Conservation (phyloP, 495 filamentous ascomycete species). For the Aspergillus olivimuriae region DNA sequence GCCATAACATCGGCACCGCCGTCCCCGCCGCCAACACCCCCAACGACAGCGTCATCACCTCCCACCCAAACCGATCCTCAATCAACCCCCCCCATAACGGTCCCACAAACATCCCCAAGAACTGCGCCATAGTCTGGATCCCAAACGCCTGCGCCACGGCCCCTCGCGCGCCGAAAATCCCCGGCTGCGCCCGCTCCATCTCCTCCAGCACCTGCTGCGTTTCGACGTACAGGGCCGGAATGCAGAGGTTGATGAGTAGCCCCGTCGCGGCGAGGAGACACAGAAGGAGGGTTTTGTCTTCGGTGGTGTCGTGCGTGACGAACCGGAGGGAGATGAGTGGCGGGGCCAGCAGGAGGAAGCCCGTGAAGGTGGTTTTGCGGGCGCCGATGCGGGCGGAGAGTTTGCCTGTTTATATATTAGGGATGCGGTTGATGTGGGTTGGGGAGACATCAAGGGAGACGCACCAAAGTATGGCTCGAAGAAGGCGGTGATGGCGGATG, state of each 20-base stretch:
- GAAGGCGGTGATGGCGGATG: slow-evolving; percentile 59
- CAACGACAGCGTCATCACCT: slow-evolving; percentile 35
- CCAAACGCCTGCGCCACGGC: slow-evolving; percentile 57
- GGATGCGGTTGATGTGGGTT: not conserved
- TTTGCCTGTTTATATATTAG: slow-evolving; percentile 29
- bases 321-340: slow-evolving; percentile 59
- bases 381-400: slow-evolving; percentile 56
- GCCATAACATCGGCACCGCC: slow-evolving; percentile 24
- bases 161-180: slow-evolving; percentile 38
- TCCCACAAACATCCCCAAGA: slow-evolving; percentile 54
- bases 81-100: slow-evolving; percentile 60
- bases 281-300: slow-evolving; percentile 55
- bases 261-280: slow-evolving; percentile 21
- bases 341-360: slow-evolving; percentile 55
- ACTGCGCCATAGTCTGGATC: slow-evolving; percentile 49
- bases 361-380: slow-evolving; percentile 51
- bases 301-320: slow-evolving; percentile 46
- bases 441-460: not conserved
- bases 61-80: slow-evolving; percentile 55
- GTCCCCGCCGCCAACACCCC: slow-evolving; percentile 22
- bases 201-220: slow-evolving; percentile 58
- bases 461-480: slow-evolving; percentile 51
- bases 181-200: slow-evolving; percentile 45
- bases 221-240: slow-evolving; percentile 56
- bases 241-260: slow-evolving; percentile 21